These are phyloP conservation scores for Aspergillus kassunensis DNA, from an alignment of 495 filamentous ascomycete species.

Conservation along the genomic window DNA sequence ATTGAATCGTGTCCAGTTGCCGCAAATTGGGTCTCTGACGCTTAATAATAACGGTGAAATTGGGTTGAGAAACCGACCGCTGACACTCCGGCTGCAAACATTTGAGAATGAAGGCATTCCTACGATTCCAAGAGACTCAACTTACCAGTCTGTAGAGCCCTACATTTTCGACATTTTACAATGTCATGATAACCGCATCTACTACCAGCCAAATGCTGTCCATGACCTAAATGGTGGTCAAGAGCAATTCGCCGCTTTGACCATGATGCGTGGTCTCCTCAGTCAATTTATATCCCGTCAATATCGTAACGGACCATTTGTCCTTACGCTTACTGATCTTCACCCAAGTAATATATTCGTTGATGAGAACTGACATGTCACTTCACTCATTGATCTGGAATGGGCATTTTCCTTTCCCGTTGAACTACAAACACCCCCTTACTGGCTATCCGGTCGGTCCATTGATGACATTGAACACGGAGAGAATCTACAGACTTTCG, in stretches of 20 bases:
- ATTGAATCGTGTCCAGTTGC: slow-evolving; percentile 22
- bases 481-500: neutral
- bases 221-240: slow-evolving; percentile 19
- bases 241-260: slow-evolving; percentile 22
- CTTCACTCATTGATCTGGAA: slow-evolving; percentile 21
- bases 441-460: slow-evolving; percentile 27
- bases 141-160: slow-evolving; percentile 21
- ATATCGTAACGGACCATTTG: slow-evolving; percentile 22
- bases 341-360: slow-evolving; percentile 36
- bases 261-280: slow-evolving; percentile 22
- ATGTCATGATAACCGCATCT: slow-evolving; percentile 27
- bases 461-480: slow-evolving; percentile 15
- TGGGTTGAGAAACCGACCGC: slow-evolving; percentile 34
- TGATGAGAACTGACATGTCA: slow-evolving; percentile 26
- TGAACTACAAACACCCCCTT: slow-evolving; percentile 24
- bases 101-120: slow-evolving; percentile 35
- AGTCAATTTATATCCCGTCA: slow-evolving; percentile 20
- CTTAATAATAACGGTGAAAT: no score
- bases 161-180: slow-evolving; percentile 26
- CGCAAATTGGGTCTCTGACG: slow-evolving; percentile 31
- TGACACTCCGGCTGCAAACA: slow-evolving; percentile 19
- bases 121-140: slow-evolving; percentile 21
- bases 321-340: slow-evolving; percentile 25
- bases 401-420: slow-evolving; percentile 23
- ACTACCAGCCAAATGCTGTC: slow-evolving; percentile 27